Evolutionary conservation across 352 stramenopile species (phyloP).

Genomic region (Phytophthora megakarya): DNA sequence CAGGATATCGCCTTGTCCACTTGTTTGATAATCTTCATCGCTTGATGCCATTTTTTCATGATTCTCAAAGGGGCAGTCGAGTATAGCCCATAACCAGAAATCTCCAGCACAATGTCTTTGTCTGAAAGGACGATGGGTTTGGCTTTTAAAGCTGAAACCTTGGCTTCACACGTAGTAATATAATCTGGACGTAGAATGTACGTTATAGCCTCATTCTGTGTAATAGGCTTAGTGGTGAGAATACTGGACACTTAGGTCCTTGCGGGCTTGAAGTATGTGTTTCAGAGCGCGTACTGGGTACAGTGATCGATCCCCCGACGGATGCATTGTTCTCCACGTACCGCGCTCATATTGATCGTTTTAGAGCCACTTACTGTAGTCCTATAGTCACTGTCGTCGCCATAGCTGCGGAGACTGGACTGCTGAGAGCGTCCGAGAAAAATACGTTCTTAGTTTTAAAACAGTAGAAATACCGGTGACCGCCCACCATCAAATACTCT

Average conservation of each 20-base stretch:
- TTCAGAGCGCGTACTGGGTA: conserved; percentile 15
- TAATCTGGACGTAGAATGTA: background rate
- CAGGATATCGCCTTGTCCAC: background rate
- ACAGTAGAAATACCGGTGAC: conserved; percentile 6
- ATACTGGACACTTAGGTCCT: background rate
- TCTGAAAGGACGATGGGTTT: background rate
- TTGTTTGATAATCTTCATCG: background rate
- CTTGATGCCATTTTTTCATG: conserved; percentile 3
- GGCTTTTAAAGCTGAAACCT: conserved; percentile 5
- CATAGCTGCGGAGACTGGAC: background rate
- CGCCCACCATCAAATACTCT: conserved; percentile 16
- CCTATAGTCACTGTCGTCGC: conserved; percentile 27
- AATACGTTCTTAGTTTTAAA: conserved; percentile 17
- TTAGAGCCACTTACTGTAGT: conserved; percentile 16
- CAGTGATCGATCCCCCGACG: conserved; percentile 4
- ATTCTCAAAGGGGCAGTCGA: background rate
- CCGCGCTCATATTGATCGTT: conserved; percentile 31
- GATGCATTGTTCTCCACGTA: conserved; percentile 29
- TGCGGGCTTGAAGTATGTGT: background rate
- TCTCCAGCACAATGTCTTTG: background rate
- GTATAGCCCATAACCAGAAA: conserved; percentile 4
- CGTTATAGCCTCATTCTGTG: background rate
- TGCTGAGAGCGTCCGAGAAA: conserved; percentile 9
- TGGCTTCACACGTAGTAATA: background rate
- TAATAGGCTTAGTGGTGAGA: too few species aligned